A percentile compares a stretch with the other conserved stretches of the same genome.
These are phyloP conservation scores for Lentinula detonsa DNA, from an alignment of 768 basidiomycete genomes.

Conservation along the genomic window DNA sequence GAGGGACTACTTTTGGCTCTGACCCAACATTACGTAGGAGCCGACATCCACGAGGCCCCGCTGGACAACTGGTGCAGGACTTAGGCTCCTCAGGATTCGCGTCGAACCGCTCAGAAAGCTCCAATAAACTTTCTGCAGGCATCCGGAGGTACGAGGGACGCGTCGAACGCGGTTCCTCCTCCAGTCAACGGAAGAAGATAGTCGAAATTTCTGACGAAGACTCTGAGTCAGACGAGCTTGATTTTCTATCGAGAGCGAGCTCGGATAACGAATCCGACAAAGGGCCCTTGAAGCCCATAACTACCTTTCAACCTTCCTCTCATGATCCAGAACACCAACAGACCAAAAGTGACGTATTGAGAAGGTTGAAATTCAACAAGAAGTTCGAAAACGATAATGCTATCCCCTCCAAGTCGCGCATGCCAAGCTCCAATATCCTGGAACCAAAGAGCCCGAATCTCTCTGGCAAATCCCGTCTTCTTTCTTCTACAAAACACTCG, in stretches of 20 bases:
- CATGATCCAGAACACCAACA: neutral
- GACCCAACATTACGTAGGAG: neutral
- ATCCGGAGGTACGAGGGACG: neutral
- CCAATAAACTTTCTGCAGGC: neutral
- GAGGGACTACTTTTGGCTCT: neutral
- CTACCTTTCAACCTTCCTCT: neutral
- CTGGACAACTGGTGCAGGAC: slow-evolving; percentile 2
- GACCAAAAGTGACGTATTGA: slow-evolving; percentile 1
- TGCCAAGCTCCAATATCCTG: neutral
- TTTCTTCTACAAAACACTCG: neutral
- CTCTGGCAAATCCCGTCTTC: slow-evolving; percentile 9
- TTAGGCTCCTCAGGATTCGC: slow-evolving; percentile 5
- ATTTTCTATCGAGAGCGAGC: neutral
- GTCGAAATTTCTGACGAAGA: neutral
- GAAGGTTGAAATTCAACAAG: slow-evolving; percentile 28
- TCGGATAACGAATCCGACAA: neutral
- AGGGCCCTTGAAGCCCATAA: neutral
- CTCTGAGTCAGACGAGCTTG: neutral
- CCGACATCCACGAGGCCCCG: neutral
- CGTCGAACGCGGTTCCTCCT: neutral
- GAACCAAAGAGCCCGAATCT: slow-evolving; percentile 4
- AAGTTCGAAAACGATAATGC: slow-evolving; percentile 12
- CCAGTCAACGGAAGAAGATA: neutral
- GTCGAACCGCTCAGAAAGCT: neutral
- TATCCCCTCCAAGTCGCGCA: slow-evolving; percentile 5